phyloP scores from a whole-genome alignment of 176 grass and related monocot genomes.

The Oryza glumipatula region DNA sequence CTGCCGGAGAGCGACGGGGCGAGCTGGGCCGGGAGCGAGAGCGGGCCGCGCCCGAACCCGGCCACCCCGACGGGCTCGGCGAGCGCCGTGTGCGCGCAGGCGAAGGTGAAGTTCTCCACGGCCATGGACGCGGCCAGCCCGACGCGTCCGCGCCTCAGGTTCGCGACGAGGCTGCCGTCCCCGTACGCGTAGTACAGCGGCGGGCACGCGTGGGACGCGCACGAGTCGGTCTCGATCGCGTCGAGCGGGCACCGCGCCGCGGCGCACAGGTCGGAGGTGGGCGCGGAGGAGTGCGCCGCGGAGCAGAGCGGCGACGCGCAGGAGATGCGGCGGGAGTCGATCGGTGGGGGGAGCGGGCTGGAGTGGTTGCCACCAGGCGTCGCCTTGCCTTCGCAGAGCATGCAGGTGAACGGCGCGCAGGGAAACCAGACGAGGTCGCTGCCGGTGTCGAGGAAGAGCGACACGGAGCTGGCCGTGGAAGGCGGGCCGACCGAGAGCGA shows the following conservation, averaged over 20 bases:
- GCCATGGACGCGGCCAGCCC: constrained; percentile 55
- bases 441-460: constrained; percentile 90
- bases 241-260: constrained; percentile 69
- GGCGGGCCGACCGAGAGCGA: constrained; percentile 63
- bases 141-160: constrained; percentile 66
- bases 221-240: constrained; percentile 72
- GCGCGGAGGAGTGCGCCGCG: constrained; percentile 57
- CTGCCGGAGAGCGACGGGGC: constrained; percentile 59
- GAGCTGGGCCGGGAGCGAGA: constrained; percentile 81
- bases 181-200: constrained; percentile 91
- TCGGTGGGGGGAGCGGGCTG: constrained; percentile 35
- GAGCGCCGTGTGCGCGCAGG: constrained; percentile 76
- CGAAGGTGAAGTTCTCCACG: constrained; percentile 81
- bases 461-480: constrained; percentile 47
- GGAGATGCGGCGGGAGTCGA: constrained; percentile 46
- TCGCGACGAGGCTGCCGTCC: constrained; percentile 82
- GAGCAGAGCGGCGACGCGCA: constrained; percentile 76
- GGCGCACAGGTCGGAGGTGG: constrained; percentile 79
- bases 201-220: constrained; percentile 64
- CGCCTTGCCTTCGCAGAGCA: constrained; percentile 84
- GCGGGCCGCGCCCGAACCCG: constrained; percentile 81
- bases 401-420: constrained; percentile 88
- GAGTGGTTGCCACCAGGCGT: constrained; percentile 7
- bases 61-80: constrained; percentile 86
- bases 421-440: constrained; percentile 96